phyloP scores from a whole-genome alignment of 441 rosid species.

The Pelargonium citronellum region DNA sequence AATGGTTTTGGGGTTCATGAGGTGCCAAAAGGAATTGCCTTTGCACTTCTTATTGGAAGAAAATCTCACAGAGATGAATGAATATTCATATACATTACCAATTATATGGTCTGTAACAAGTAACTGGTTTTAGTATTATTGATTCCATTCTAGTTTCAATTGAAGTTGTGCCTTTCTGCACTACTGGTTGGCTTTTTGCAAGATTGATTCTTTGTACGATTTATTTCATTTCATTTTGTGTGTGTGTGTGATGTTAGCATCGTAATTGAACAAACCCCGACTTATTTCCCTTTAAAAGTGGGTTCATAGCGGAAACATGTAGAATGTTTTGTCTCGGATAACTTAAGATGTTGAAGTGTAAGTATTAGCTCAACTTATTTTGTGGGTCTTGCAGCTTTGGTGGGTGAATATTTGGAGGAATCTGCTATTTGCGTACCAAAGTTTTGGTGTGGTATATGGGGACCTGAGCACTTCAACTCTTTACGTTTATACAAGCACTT shows the following conservation, averaged over 20 bases:
- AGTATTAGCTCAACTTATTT: not conserved
- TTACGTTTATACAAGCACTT: not conserved
- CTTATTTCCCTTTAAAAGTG: too few relatives aligned
- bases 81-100: not conserved
- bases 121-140: not conserved
- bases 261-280: not conserved
- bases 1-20: not conserved
- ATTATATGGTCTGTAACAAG: not conserved
- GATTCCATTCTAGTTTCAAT: not conserved
- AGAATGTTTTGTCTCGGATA: too few relatives aligned
- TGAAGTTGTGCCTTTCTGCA: not conserved
- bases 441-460: constrained; percentile 2
- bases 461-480: constrained; percentile 1
- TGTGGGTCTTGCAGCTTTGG: not conserved
- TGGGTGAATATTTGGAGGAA: not conserved
- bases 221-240: not conserved
- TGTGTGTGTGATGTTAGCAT: not conserved
- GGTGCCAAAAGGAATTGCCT: not conserved
- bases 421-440: not conserved
- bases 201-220: not conserved
- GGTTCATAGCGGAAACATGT: too few relatives aligned
- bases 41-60: too few relatives aligned
- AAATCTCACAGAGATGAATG: not conserved
- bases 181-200: not conserved
- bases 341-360: not conserved